Base-by-base conservation (phyloP, 257 asterid species). In the Thymus mandschuricus region DNA sequence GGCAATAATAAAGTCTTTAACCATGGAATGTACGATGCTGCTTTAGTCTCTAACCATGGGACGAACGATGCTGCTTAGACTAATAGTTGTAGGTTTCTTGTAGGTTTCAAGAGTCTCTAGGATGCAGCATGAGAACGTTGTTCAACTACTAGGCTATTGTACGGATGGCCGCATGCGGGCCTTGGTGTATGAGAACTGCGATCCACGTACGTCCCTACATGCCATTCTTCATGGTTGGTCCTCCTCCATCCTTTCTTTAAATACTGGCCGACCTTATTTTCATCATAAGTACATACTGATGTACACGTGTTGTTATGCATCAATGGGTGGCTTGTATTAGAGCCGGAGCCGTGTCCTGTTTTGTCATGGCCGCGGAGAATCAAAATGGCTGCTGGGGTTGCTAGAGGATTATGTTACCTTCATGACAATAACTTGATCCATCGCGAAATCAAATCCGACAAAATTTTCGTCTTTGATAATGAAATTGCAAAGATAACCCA, bases 61-160 rank as follows among this genome's bases (percentile, higher is more conserved):
- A 46, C 1, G 21, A 3, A n/a, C 3, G 6, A 0, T 46, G 21
- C 13, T 46, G n/a, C 12, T 10, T 46, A 1, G 4, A 3, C 5
- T 35, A 35, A 35, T 6, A 35, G 0, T 3, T 35, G 40, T 3
- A 35, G 40, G 40, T 34, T 35, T 35, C 40, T 50, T 50, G 2
- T 21, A 88, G 96, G 84, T 88, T 61, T 86, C 88, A 21, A 67
- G 72, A 73, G 75, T 81, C 27, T 88, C 96, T 44, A 74, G 86
- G 34, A 69, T 86, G 46, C 75, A 86, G 70, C 88, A 86, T 57
- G 90, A 81, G 15, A 78, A 87, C 38, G 78, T 83, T 29, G 86
- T 85, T 41, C 81, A 75, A 60, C 84, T 85, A 75, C 81, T 84
- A n/a, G 90, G 90, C 46, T 86, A 84, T 72, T 80, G 78, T 76